Percentiles rank a stretch among this genome's conserved stretches.
phyloP scores from a whole-genome alignment of 2,329 filamentous ascomycete species.

The Fusarium xylarioides region DNA sequence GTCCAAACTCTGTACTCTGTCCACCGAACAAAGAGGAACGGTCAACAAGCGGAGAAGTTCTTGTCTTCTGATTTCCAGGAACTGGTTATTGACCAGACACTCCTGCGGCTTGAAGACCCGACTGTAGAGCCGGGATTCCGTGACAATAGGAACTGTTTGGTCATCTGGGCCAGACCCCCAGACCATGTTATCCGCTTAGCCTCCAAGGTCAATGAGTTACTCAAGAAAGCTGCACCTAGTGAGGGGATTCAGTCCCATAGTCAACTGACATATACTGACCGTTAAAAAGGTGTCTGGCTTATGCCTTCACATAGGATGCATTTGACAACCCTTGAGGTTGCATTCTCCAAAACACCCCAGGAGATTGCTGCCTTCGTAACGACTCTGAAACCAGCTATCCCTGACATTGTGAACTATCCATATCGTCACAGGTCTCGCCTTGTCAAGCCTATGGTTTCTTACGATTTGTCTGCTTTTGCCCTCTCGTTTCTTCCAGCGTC shows the following conservation, averaged over 20 bases:
- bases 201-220: slow-evolving; percentile 70
- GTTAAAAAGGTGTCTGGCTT: slow-evolving; percentile 76
- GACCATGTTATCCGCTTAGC: slow-evolving; percentile 74
- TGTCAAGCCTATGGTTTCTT: slow-evolving; percentile 83
- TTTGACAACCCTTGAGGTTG: slow-evolving; percentile 84
- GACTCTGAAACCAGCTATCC: slow-evolving; percentile 64
- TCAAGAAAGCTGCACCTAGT: slow-evolving; percentile 75
- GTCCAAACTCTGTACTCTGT: slow-evolving; percentile 77
- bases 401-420: slow-evolving; percentile 72
- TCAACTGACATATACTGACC: neutral
- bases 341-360: slow-evolving; percentile 76
- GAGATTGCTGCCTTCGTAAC: slow-evolving; percentile 73
- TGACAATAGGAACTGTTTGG: slow-evolving; percentile 83
- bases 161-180: slow-evolving; percentile 88
- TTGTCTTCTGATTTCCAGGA: slow-evolving; percentile 73
- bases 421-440: slow-evolving; percentile 75
- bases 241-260: slow-evolving; percentile 47
- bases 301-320: slow-evolving; percentile 84
- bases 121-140: slow-evolving; percentile 72
- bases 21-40: slow-evolving; percentile 80
- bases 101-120: slow-evolving; percentile 73
- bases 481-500: slow-evolving; percentile 86
- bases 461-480: slow-evolving; percentile 85
- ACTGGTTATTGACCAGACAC: slow-evolving; percentile 78
- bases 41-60: slow-evolving; percentile 78